phyloP scores from a whole-genome alignment of 2,329 filamentous ascomycete genomes.

The Fusarium palustre region DNA sequence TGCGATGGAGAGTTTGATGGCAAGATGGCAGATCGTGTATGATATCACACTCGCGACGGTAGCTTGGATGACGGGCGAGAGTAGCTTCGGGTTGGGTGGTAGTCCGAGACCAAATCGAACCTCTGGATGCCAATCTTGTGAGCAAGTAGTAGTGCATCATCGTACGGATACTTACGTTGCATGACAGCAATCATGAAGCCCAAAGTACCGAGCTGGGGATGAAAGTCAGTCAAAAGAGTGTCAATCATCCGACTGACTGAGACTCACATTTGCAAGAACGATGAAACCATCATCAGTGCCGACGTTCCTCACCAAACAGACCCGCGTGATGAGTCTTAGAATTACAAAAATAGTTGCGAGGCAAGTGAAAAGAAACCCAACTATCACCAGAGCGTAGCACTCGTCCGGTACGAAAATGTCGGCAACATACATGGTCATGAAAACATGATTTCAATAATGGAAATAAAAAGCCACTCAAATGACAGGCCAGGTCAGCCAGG shows the following conservation, averaged over 20 bases:
- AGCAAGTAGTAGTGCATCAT: fast-evolving
- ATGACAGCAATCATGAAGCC: slow-evolving; percentile 1
- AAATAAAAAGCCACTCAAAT: not conserved
- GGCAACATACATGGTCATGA: not conserved
- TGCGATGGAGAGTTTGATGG: not conserved
- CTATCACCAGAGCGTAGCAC: not conserved
- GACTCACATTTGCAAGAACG: not conserved
- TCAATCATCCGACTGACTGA: fast-evolving
- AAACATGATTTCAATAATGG: not conserved
- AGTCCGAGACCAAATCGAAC: not conserved
- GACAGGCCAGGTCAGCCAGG: not conserved
- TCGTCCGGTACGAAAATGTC: not conserved
- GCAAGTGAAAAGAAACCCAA: not conserved
- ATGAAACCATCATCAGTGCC: not conserved
- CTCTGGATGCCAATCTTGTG: not conserved
- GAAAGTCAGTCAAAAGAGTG: not conserved
- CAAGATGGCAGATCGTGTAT: not conserved
- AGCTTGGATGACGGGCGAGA: not conserved
- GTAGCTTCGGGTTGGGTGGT: not conserved
- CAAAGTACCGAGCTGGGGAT: not conserved
- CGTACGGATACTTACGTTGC: not conserved
- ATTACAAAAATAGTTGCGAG: not conserved
- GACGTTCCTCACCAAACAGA: not conserved
- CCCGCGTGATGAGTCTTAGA: not conserved
- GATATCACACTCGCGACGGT: not conserved